phyloP scores from a whole-genome alignment of 2,329 filamentous ascomycete species.

The Penicillium polonicum region DNA sequence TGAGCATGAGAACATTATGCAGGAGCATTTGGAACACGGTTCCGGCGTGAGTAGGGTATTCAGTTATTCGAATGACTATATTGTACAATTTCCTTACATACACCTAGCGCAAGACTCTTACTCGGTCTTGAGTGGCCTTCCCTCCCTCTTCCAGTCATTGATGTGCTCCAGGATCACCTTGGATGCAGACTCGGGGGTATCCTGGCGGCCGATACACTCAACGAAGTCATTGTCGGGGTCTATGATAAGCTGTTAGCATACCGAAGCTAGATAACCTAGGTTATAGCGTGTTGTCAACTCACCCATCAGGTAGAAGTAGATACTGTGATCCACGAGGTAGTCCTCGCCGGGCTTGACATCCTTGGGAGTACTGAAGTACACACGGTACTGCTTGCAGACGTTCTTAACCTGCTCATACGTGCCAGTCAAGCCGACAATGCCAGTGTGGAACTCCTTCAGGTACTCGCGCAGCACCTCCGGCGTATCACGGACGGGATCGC shows the following conservation, averaged over 20 bases:
- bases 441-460: conserved; percentile 83
- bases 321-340: conserved; percentile 97
- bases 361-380: conserved; percentile 93
- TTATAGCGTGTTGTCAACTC: conserved; percentile 27
- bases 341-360: conserved; percentile 90
- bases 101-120: conserved; percentile 16
- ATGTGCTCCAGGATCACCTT: conserved; percentile 84
- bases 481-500: conserved; percentile 88
- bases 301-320: conserved; percentile 98
- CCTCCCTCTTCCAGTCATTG: conserved; percentile 66
- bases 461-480: conserved; percentile 82
- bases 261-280: not conserved
- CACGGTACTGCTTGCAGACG: conserved; percentile 91
- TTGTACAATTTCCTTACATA: conserved; percentile 26
- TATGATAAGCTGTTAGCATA: conserved; percentile 30
- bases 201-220: conserved; percentile 91
- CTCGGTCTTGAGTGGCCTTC: conserved; percentile 51
- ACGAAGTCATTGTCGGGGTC: conserved; percentile 98
- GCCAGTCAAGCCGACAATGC: conserved; percentile 84
- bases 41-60: conserved; percentile 29
- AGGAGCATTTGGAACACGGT: not conserved
- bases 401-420: conserved; percentile 92
- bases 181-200: conserved; percentile 82
- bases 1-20: not conserved
- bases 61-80: conserved; percentile 22